Evolutionary conservation across 306 rosid genomes (phyloP).

Genomic region (Myrica gale): DNA sequence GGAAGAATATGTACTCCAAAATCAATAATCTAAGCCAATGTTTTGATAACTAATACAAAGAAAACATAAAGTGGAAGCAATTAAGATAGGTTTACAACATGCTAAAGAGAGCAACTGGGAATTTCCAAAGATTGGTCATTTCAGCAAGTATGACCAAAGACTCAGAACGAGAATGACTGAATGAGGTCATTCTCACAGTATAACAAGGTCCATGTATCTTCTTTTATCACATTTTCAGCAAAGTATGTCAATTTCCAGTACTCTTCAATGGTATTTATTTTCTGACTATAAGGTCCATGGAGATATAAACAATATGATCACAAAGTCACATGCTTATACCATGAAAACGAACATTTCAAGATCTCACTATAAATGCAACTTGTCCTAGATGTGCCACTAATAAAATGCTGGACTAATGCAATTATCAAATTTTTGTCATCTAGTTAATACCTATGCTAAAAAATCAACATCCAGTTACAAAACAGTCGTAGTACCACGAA

Average conservation of each 20-base stretch:
- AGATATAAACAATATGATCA: neutral
- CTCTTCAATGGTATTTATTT: neutral
- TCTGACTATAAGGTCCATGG: neutral
- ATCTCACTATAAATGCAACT: neutral
- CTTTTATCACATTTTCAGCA: neutral
- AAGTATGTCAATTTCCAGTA: neutral
- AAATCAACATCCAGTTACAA: neutral
- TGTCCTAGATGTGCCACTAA: neutral
- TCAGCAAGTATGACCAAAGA: neutral
- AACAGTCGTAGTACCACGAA: neutral
- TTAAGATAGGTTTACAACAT: neutral
- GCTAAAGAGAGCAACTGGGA: neutral
- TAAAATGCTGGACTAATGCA: neutral
- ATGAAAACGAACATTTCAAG: neutral
- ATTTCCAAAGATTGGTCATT: too few species aligned
- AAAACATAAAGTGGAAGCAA: neutral
- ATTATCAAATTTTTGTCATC: neutral
- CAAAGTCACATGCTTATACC: neutral
- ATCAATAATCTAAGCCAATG: neutral
- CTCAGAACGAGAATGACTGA: neutral
- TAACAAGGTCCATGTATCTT: neutral
- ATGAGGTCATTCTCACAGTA: neutral
- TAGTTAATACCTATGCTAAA: conserved; percentile 1
- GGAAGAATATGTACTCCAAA: neutral
- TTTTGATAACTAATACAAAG: neutral